Base-by-base conservation (phyloP, 108 stramenopile species). In the Cyclostephanos tholiformis region DNA sequence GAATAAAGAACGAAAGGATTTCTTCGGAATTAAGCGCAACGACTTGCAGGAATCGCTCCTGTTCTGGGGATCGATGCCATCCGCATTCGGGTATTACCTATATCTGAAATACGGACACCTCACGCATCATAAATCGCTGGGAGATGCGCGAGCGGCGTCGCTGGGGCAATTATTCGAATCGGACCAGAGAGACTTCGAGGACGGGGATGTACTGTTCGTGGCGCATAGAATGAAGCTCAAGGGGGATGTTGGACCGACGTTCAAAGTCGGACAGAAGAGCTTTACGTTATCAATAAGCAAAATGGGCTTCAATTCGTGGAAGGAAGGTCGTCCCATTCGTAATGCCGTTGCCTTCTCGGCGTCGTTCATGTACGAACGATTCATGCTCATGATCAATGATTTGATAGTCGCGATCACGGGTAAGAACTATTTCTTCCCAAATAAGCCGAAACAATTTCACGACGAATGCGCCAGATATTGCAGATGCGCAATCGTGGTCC, bases 151-250 rank as follows among this genome's bases (percentile, higher is more conserved):
- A 11, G 19, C 77, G 0, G 84, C 87, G 16, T 84, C 86, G 14
- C 61, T 91, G 7, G 51, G 60, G 38, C 61, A 79, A 63, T 59
- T 92, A n/a, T 92, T 92, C 62, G 79, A 86, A 51, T 90, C 89
- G 12, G 32, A 77, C 48, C 64, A 82, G 68, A 62, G 30, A 14
- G 83, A 87, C 26, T 92, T 92, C 77, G 91, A 92, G 75, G 91
- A 92, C 71, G 91, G 91, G 5, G 91, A 92, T 76, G 83, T 92
- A 3, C 64, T 92, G 38, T 92, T 92, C 72, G 89, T 88, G 30
- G 82, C 91, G 14, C 91, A 92, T 82, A 65, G 91, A n/a, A 89
- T 90, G 89, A 90, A 90, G 26, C 74, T 90, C 5, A 76, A 81
- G 69, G 89, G 89, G 0, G 77, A 71, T n/a, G 82, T 84, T 36